Conservation (phyloP, 2,329 filamentous ascomycete genomes). For the Ilyonectria robusta region DNA sequence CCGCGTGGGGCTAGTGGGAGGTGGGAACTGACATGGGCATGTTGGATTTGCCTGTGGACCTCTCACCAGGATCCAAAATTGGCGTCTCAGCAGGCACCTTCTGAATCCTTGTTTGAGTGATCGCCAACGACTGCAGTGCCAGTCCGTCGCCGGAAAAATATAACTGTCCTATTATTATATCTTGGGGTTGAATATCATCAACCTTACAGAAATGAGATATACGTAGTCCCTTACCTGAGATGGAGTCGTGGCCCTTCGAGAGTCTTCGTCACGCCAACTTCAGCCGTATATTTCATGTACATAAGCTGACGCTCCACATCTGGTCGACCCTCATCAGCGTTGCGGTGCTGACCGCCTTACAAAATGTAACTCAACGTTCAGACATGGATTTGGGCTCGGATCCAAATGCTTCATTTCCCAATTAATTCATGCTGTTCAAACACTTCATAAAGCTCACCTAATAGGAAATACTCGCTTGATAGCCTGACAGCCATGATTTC, state of each 20-base stretch:
- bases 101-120: slow-evolving; percentile 21
- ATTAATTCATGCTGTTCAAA: background rate
- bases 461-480: slow-evolving; percentile 9
- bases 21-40: slow-evolving; percentile 5
- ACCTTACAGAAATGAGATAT: background rate
- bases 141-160: slow-evolving; percentile 3
- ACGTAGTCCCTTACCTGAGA: slow-evolving; percentile 1
- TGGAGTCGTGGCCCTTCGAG: background rate
- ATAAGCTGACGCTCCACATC: slow-evolving; percentile 32
- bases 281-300: slow-evolving; percentile 5
- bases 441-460: background rate
- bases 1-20: slow-evolving; percentile 39
- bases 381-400: background rate
- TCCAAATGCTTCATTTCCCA: slow-evolving; percentile 1
- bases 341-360: background rate
- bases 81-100: slow-evolving; percentile 26
- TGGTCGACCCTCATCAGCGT: slow-evolving; percentile 5
- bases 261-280: background rate
- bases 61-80: slow-evolving; percentile 26
- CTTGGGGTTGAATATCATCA: too few relatives aligned
- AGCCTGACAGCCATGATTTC: background rate
- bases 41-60: slow-evolving; percentile 21
- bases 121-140: slow-evolving; percentile 9
- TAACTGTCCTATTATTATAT: background rate
- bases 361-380: background rate